Percentiles rank a stretch among this genome's conserved stretches.
phyloP scores from a whole-genome alignment of 768 basidiomycete genomes.

The Pleurotus ostreatus region DNA sequence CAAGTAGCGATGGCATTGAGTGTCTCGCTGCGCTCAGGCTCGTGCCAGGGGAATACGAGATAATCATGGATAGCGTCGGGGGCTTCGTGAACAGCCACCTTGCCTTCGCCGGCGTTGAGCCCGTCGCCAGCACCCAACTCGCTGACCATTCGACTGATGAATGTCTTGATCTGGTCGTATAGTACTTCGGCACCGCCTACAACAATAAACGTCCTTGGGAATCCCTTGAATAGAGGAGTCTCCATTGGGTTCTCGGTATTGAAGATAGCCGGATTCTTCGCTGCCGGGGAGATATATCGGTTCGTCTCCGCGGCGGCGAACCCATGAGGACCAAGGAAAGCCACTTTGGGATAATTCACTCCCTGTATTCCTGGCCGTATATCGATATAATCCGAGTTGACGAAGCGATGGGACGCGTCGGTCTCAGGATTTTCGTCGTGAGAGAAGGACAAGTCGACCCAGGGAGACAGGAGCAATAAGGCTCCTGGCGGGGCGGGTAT shows the following conservation, averaged over 20 bases:
- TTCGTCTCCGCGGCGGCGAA: conserved; percentile 38
- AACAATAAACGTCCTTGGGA: conserved; percentile 58
- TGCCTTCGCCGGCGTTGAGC: conserved; percentile 30
- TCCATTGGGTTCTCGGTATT: not conserved
- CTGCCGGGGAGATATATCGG: conserved; percentile 59
- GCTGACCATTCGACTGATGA: conserved; percentile 44
- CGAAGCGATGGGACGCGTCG: conserved; percentile 31
- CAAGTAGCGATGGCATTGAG: conserved; percentile 47
- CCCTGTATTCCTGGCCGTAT: conserved; percentile 15
- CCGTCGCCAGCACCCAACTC: conserved; percentile 47
- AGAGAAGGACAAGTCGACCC: conserved; percentile 43
- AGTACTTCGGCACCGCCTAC: conserved; percentile 55
- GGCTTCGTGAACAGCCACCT: conserved; percentile 45
- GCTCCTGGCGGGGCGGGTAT: conserved; percentile 40
- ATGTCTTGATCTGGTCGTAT: conserved; percentile 42
- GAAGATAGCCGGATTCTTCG: conserved; percentile 28
- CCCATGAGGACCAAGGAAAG: conserved; percentile 48
- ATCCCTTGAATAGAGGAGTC: conserved; percentile 45
- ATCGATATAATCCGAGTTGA: conserved; percentile 34
- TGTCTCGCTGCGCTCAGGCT: conserved; percentile 48
- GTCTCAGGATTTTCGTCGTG: conserved; percentile 27
- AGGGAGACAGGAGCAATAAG: conserved; percentile 53
- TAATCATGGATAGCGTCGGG: conserved; percentile 54
- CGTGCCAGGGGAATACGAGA: conserved; percentile 43
- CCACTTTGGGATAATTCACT: conserved; percentile 28